Base-by-base conservation (phyloP, 2,329 filamentous ascomycete genomes). In the Talaromyces sp. region DNA sequence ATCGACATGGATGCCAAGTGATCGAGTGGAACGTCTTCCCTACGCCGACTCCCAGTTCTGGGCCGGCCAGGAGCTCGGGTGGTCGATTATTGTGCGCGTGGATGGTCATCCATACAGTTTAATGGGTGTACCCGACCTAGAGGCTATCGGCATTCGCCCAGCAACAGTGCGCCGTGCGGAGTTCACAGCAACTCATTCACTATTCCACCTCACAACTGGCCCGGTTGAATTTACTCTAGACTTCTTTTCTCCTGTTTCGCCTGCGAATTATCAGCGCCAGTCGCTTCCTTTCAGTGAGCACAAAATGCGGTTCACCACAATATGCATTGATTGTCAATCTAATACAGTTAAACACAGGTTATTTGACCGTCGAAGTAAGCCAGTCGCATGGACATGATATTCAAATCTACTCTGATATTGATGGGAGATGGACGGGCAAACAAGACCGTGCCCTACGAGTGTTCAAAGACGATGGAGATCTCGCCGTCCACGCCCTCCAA, bases 231-330 rank as follows among this genome's bases (percentile, higher is more conserved):
- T 77, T 32, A 69, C 62, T 1, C 55, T 78, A 29, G 75, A 78
- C 54, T 78, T 78, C 54, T 73, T 78, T 52, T 77, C 75, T 13
- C 76, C 75, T 1, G 70, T 78, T 4, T 74, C 73, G 3, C 74
- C 75, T 2, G 67, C 67, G 1, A 70, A 77, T 56, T 73, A 75
- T 51, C 47, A 73, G 4, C 70, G 75, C 14, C 75, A 78, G 49
- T 77, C 74, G 8, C 66, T 77, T 44, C 76, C 76, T 30, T 78
- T 76, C 57, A 69, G 69, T 71, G 63, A 56, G 60, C 2, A 8
- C 14, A 11, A 2, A 40, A 4, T n/a, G 9, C 19, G 8, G 5
- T 16, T 17, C 20, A 13, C 13, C n/a, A 6, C 17, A 4, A 29
- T 37, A 13, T 20, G 6, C 19, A 11, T 11, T 24, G 14, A 3